phyloP scores from a whole-genome alignment of 192 early-diverging fungal species.

The Endogone sp. region DNA sequence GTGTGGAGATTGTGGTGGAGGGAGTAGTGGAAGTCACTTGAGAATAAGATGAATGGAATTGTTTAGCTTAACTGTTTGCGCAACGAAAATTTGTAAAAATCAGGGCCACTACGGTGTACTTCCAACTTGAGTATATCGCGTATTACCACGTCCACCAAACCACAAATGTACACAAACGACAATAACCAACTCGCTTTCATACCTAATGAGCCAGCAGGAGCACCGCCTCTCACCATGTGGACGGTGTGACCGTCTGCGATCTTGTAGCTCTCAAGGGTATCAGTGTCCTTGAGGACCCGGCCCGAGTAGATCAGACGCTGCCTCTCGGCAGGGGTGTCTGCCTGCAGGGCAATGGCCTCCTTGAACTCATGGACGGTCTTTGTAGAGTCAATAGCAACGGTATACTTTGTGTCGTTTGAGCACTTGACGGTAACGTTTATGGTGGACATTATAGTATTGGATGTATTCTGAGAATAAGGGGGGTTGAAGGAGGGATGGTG shows the following conservation, averaged over 20 bases:
- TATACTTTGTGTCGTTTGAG: slow-evolving; percentile 69
- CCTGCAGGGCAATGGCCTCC: slow-evolving; percentile 59
- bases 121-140: background rate
- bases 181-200: background rate
- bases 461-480: too few relatives aligned
- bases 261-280: slow-evolving; percentile 75
- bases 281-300: slow-evolving; percentile 88
- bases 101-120: background rate
- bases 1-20: slow-evolving; percentile 18
- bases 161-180: background rate
- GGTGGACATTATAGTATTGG: slow-evolving; percentile 40
- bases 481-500: background rate
- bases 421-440: slow-evolving; percentile 74
- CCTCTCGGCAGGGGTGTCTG: slow-evolving; percentile 57
- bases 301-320: slow-evolving; percentile 95
- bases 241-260: slow-evolving; percentile 83
- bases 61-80: background rate
- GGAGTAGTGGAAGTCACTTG: slow-evolving; percentile 28
- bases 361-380: slow-evolving; percentile 77
- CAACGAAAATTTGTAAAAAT: background rate
- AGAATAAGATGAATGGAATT: background rate
- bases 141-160: slow-evolving; percentile 3
- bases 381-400: slow-evolving; percentile 52
- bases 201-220: slow-evolving; percentile 27
- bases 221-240: slow-evolving; percentile 80